These are phyloP conservation scores for Crepidotus variabilis DNA, from an alignment of 768 basidiomycete genomes.

Conservation along the genomic window DNA sequence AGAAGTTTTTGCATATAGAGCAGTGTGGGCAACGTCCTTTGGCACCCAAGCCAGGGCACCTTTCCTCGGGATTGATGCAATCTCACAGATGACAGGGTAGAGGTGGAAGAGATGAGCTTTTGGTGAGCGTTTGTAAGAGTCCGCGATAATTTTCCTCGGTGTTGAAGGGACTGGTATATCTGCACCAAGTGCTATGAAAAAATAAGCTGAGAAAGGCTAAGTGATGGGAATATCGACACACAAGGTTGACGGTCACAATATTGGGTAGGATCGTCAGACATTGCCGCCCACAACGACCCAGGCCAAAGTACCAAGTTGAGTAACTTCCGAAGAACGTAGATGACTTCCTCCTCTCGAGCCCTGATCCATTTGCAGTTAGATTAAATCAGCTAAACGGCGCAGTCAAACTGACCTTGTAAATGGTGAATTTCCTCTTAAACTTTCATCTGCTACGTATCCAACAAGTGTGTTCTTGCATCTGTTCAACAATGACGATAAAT, in stretches of 20 bases:
- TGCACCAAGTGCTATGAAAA: conserved; percentile 17
- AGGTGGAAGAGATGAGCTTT: conserved; percentile 88
- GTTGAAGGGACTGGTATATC: conserved; percentile 37
- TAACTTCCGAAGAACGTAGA: conserved; percentile 82
- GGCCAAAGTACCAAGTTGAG: conserved; percentile 67
- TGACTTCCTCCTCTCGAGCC: conserved; percentile 82
- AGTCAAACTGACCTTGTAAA: conserved; percentile 63
- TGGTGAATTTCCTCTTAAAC: conserved; percentile 81
- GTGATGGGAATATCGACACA: conserved; percentile 18
- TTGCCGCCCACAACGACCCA: conserved; percentile 73
- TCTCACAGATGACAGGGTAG: conserved; percentile 74
- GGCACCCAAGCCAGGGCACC: conserved; percentile 35
- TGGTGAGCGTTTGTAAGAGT: conserved; percentile 70
- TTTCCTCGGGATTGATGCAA: conserved; percentile 67
- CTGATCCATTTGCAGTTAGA: conserved; percentile 31
- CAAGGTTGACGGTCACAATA: conserved; percentile 56
- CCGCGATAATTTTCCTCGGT: conserved; percentile 56
- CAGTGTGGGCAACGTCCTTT: not conserved
- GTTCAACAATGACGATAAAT: conserved; percentile 66
- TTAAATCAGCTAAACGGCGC: not conserved
- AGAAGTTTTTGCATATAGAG: not conserved
- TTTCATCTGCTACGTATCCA: conserved; percentile 80
- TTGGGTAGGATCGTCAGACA: conserved; percentile 60
- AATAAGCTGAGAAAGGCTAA: not conserved
- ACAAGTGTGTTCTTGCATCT: conserved; percentile 70